Evolutionary conservation across 1,284 basidiomycete species (phyloP), one percentile per base, ranked within the genome.

Genomic region (Trichosporon asahii): DNA sequence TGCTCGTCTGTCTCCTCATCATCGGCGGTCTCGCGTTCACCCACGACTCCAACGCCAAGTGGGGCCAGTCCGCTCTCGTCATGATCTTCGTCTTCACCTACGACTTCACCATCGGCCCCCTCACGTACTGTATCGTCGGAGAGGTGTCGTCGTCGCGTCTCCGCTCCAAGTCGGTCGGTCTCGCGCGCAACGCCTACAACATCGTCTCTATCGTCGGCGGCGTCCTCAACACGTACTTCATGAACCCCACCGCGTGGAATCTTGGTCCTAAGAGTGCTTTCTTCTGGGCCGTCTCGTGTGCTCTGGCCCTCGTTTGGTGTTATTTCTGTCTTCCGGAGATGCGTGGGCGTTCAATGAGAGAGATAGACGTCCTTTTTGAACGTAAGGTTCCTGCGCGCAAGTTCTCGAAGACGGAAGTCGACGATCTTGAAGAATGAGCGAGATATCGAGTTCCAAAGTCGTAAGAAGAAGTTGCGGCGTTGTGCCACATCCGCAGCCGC

Each of bases 161-260:
- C 3, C 78, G 85, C 61, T 79, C 82, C 65, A 86, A 86, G 77
- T 83, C 86, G 3, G 83, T 86, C 75, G 86, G 84, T 3, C 79
- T 87, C 12, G 72, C 75, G 11, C 80, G 86, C 33, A 84, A 82
- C 71, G 71, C 77, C 7, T 86, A 85, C 80, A 84, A 85, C 72
- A 74, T 85, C 27, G 33, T 55, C 25, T 37, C 46, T 29, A 61
- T 73, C n/a, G 65, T 66, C 27, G 57, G 27, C 37, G 67, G 72
- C 60, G 69, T 73, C 65, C 57, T 73, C 57, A 71, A 71, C 65
- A 68, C 70, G 18, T 71, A 73, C 72, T 70, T 73, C 68, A 60
- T 73, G 60, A 74, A 74, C 70, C 67, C 70, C 15, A 68, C 65
- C 3, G 72, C 71, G 9, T 76, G 69, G 68, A 71, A 72, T 68